Percentiles rank a stretch among this genome's conserved stretches.
Evolutionary conservation across 2,329 filamentous ascomycete genomes (phyloP).

Genomic region (Westerdykella aurantiaca): DNA sequence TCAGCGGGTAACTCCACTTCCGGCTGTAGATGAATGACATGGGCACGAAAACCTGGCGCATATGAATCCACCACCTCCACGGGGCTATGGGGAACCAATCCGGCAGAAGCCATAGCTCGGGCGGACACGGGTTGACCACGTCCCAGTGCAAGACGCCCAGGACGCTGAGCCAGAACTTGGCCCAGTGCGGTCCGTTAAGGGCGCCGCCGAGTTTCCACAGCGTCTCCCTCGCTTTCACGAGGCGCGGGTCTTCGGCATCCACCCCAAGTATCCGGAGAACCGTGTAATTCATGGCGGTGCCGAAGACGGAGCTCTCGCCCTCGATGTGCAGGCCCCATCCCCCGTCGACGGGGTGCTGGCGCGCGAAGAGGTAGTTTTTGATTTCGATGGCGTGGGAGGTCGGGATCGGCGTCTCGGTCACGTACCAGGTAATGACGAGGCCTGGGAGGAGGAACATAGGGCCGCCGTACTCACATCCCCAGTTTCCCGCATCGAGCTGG

Average conservation of each 20-base stretch:
- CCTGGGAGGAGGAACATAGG: conserved; percentile 93
- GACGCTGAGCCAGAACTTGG: conserved; percentile 90
- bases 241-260: conserved; percentile 72
- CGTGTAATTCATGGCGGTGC: conserved; percentile 83
- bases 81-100: conserved; percentile 87
- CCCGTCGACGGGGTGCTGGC: conserved; percentile 81
- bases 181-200: conserved; percentile 81
- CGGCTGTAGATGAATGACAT: conserved; percentile 90
- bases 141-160: conserved; percentile 84
- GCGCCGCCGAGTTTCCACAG: conserved; percentile 84
- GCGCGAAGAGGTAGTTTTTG: conserved; percentile 82
- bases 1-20: conserved; percentile 70
- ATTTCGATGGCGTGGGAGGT: conserved; percentile 78
- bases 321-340: conserved; percentile 97
- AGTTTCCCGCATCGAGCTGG: conserved; percentile 83
- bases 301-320: conserved; percentile 85
- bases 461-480: conserved; percentile 96
- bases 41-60: conserved; percentile 89
- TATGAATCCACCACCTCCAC: conserved; percentile 98
- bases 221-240: conserved; percentile 76
- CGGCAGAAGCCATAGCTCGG: conserved; percentile 87
- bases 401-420: conserved; percentile 80
- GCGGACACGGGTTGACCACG: conserved; percentile 87
- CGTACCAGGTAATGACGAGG: conserved; percentile 78
- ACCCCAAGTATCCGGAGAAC: conserved; percentile 75